Evolutionary conservation across 2,329 filamentous ascomycete species (phyloP).

Genomic region (Calonectria henricotiae): DNA sequence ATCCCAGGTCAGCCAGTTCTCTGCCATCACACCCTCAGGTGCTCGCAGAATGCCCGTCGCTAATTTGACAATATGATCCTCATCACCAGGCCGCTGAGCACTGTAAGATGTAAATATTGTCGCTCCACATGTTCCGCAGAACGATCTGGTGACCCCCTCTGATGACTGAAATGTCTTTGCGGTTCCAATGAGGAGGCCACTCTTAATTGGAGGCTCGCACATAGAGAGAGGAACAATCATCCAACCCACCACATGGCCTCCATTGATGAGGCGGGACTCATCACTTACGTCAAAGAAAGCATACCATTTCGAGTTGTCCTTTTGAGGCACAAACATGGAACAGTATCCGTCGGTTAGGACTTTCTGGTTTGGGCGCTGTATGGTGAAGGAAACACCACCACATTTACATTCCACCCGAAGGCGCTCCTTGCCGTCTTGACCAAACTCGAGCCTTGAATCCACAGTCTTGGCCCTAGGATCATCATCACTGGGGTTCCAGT

Average conservation of each 20-base stretch:
- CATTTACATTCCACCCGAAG: constrained; percentile 65
- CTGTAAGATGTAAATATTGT: constrained; percentile 59
- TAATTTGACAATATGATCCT: constrained; percentile 60
- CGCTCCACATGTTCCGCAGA: constrained; percentile 66
- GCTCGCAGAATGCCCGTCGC: constrained; percentile 64
- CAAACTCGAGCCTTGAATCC: constrained; percentile 54
- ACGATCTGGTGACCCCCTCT: constrained; percentile 58
- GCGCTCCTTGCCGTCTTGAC: constrained; percentile 57
- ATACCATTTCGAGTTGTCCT: constrained; percentile 62
- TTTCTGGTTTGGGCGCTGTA: constrained; percentile 58
- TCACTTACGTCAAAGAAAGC: constrained; percentile 62
- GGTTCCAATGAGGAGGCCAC: constrained; percentile 61
- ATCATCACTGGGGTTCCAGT: constrained; percentile 59
- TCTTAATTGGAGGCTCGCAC: constrained; percentile 58
- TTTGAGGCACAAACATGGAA: constrained; percentile 57
- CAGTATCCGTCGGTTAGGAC: constrained; percentile 54
- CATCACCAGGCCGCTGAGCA: constrained; percentile 50
- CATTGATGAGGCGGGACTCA: constrained; percentile 63
- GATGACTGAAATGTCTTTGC: constrained; percentile 62
- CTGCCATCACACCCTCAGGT: constrained; percentile 62
- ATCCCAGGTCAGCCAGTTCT: constrained; percentile 66
- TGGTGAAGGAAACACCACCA: constrained; percentile 65
- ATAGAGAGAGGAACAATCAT: constrained; percentile 59
- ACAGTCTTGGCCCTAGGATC: constrained; percentile 50
- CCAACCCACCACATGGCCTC: constrained; percentile 63